These are phyloP conservation scores for Annulohypoxylon maeteangense DNA, from an alignment of 495 filamentous ascomycete species.

Conservation along the genomic window DNA sequence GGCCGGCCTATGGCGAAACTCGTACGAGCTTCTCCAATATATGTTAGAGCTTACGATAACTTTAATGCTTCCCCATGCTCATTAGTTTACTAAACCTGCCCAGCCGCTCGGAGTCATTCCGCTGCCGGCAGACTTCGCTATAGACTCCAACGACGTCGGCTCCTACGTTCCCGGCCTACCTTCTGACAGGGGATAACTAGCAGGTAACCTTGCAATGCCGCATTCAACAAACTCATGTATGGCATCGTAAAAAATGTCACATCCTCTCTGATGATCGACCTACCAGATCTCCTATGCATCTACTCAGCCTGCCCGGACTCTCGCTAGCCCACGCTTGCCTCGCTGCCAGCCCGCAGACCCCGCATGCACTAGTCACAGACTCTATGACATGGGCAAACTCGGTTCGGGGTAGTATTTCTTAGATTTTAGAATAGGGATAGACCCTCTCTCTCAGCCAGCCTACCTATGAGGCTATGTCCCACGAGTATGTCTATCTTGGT, in stretches of 20 bases:
- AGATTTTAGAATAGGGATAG: constrained; percentile 24
- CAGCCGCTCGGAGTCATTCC: constrained; percentile 37
- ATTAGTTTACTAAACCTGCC: constrained; percentile 34
- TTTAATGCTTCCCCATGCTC: constrained; percentile 24
- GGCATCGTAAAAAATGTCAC: constrained; percentile 7
- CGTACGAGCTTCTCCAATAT: constrained; percentile 18
- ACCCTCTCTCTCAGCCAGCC: constrained; percentile 24
- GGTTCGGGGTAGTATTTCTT: constrained; percentile 26
- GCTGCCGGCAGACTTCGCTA: constrained; percentile 9
- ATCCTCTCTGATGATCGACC: constrained; percentile 33
- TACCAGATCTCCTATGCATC: constrained; percentile 38
- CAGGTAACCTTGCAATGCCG: neutral
- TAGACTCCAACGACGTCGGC: constrained; percentile 8
- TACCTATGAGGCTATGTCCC: constrained; percentile 41
- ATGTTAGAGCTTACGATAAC: constrained; percentile 7
- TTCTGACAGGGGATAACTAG: neutral
- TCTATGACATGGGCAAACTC: constrained; percentile 15
- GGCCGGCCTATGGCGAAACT: constrained; percentile 23
- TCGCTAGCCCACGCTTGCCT: constrained; percentile 35
- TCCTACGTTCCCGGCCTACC: neutral
- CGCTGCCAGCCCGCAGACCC: constrained; percentile 30
- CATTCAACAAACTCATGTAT: constrained; percentile 6
- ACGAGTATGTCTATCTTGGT: constrained; percentile 13
- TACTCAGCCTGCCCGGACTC: constrained; percentile 24
- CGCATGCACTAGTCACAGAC: constrained; percentile 15